Base-by-base conservation (phyloP, 352 stramenopile species). In the Pythium dissimile region DNA sequence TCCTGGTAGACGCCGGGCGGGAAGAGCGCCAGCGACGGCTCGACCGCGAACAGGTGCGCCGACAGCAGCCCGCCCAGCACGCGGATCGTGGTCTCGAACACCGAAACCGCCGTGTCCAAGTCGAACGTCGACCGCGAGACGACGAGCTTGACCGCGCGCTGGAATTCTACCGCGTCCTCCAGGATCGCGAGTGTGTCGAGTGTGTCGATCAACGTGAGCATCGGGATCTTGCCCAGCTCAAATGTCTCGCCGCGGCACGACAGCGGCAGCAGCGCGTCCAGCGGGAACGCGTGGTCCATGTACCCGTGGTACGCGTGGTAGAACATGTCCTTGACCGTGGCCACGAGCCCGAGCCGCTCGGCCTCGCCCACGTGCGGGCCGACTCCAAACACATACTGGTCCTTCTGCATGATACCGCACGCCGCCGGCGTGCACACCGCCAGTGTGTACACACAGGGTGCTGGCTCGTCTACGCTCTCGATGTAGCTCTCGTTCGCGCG, bases 1-100 rank as follows among this genome's bases (percentile, higher is more conserved):
- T 80, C 89, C 46, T 98, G 72, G 72, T 99, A 99, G 28, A 63
- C 65, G 51, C 76, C 92, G 15, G 63, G 34, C 10, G 75, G 62
- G 32, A 76, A 92, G 21, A 94, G 48, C 32, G 56, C 60, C 5
- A 93, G 62, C 16, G 71, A 64, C 0, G 62, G 43, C 58, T 96
- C 77, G 12, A 77, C 35, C 0, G 86, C 81, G 31, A 96, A 85
- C 5, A 96, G 65, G 59, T 98, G 92, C 18, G 91, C 84, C 7
- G 91, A 96, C 15, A 98, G 64, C 24, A 98, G 59, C 1, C 93
- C 93, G 20, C 93, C 93, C 2, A 98, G 73, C 43, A 94, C 71
- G 32, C 93, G 87, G 62, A 98, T 98, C 20, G 85, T 98, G 8
- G 89, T 96, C 63, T 98, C 93, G 60, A 98, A 98, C 12, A 97